Evolutionary conservation across 495 filamentous ascomycete genomes (phyloP), one percentile per base, ranked within the genome.

Genomic region (Mytilinidion resinicola): DNA sequence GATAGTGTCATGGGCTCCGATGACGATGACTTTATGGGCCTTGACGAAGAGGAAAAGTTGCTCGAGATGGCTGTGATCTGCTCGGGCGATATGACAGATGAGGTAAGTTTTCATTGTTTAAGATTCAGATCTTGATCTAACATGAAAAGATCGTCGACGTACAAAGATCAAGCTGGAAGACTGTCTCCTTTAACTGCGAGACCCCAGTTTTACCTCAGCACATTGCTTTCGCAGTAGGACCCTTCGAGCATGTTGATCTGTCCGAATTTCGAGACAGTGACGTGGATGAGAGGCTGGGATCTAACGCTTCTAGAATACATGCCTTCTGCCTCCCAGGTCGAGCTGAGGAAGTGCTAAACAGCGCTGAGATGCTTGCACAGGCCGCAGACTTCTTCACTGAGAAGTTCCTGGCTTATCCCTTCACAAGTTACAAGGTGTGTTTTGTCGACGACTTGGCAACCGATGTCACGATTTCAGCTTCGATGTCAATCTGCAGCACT

Each of bases 231-330:
- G 88, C 87, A 10, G 80, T 96, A 30, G 93, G 95, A 0, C 93
- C 95, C 12, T 99, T 99, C 68, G 90, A 96, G 68, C 85, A 90
- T 64, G 82, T 96, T 49, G 90, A 96, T 66, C 75, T 99, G 9
- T 85, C 89, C 8, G 88, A 93, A 63, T 95, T 88, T 66, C 85
- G 95, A 15, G 89, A 90, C 52, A 88, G 87, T 57, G 88, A 92
- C 53, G 88, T 93, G 52, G 95, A 96, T 63, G 91, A 92, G 64
- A 87, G 89, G 62, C 82, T 97, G 51, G 89, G 89, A 7, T 79
- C 82, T 42, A 89, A 89, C 64, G 89, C 89, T 3, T 81, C 93
- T 54, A 88, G 88, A 50, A 78, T 97, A 3, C 81, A 95, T 65
- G 93, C 85, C 0, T 97, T 90, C 71, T 96, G 91, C 69, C 81